Percentiles rank a stretch among this genome's conserved stretches.
phyloP scores from a whole-genome alignment of 2,329 filamentous ascomycete species.

The Ceratocystis cubensis region DNA sequence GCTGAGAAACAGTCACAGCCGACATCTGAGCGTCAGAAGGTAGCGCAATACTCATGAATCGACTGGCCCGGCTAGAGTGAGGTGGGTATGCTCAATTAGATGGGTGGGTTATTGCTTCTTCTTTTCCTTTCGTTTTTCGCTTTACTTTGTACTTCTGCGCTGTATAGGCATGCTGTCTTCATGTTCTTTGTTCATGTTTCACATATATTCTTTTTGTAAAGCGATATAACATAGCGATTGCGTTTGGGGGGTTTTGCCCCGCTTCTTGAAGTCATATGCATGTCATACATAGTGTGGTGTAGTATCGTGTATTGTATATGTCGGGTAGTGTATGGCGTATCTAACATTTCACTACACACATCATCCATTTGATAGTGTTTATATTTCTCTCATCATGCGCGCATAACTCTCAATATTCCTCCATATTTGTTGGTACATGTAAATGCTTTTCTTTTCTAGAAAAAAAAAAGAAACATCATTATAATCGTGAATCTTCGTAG shows the following conservation, averaged over 20 bases:
- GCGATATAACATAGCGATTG: constrained; percentile 4
- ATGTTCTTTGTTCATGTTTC: not conserved
- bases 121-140: not conserved
- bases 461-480: constrained; percentile 10
- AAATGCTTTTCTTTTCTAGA: not conserved
- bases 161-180: not conserved
- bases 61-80: not conserved
- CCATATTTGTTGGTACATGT: not conserved
- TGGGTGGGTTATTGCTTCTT: not conserved
- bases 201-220: not conserved
- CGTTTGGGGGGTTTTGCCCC: not conserved
- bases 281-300: not conserved
- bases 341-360: too few species aligned
- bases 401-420: not conserved
- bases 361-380: too few species aligned
- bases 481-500: constrained; percentile 12
- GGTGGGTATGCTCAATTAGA: not conserved
- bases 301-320: too few species aligned
- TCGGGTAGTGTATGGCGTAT: too few species aligned
- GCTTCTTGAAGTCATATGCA: not conserved
- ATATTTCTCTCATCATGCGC: too few species aligned
- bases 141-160: not conserved
- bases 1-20: not conserved
- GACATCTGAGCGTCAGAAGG: not conserved
- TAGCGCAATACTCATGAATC: not conserved